These are phyloP conservation scores for Emergomyces pasteurianus DNA, from an alignment of 2,329 filamentous ascomycete genomes.

Conservation along the genomic window DNA sequence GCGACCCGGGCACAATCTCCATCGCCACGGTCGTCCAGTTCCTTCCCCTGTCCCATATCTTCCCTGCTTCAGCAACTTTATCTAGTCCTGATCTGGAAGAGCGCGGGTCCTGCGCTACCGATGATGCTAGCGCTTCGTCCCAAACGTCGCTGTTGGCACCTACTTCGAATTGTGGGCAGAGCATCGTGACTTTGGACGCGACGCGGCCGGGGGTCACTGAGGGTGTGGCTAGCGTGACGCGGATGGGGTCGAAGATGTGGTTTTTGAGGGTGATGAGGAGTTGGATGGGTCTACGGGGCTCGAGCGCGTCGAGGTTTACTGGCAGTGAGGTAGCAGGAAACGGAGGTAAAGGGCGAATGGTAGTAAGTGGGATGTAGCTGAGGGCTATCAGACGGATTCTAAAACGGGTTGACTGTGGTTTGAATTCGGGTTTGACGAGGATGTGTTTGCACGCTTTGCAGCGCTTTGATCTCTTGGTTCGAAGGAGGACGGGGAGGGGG, in stretches of 20 bases:
- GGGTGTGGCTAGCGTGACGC: constrained; percentile 77
- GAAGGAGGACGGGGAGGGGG: constrained; percentile 69
- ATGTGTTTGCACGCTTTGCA: constrained; percentile 90
- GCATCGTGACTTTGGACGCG: constrained; percentile 69
- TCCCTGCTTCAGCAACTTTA: constrained; percentile 66
- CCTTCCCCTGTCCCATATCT: constrained; percentile 86
- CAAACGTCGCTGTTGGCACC: constrained; percentile 88
- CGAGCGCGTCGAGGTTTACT: constrained; percentile 36
- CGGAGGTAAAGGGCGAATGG: constrained; percentile 47
- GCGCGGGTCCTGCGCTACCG: constrained; percentile 31
- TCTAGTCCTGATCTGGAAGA: constrained; percentile 29
- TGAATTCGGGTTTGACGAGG: constrained; percentile 84
- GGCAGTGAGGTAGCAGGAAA: constrained; percentile 18
- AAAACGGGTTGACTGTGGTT: constrained; percentile 78
- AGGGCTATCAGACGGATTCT: constrained; percentile 82
- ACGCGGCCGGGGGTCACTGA: constrained; percentile 65
- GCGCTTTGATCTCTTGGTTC: constrained; percentile 86
- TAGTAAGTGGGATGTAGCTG: constrained; percentile 75
- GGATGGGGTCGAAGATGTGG: constrained; percentile 82
- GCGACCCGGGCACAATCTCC: constrained; percentile 60
- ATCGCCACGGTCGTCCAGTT: constrained; percentile 94
- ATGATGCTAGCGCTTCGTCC: constrained; percentile 72
- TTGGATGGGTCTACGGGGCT: constrained; percentile 48
- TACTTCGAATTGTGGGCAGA: constrained; percentile 89
- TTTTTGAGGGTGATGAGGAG: constrained; percentile 87